Evolutionary conservation across 257 asterid genomes (phyloP).

Genomic region (Avicennia marina): DNA sequence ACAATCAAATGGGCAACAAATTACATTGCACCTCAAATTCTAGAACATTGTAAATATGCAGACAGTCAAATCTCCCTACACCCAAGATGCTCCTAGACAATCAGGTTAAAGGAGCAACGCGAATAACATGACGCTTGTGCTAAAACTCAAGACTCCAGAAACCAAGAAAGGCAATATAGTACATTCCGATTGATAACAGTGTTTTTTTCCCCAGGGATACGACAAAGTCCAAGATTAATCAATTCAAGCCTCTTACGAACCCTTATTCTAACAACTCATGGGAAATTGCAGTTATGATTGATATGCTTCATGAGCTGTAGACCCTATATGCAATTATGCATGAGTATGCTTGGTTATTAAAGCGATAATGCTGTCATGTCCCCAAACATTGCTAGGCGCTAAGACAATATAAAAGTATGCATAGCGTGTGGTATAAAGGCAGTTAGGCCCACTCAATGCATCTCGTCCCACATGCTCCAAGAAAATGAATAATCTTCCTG

Average conservation of each 20-base stretch:
- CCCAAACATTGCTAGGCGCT: no score
- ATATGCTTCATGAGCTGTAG: not conserved
- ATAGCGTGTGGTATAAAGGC: not conserved
- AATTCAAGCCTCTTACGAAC: not conserved
- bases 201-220: no score
- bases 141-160: not conserved
- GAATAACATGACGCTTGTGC: no score
- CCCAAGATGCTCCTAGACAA: conserved; percentile 9
- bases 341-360: not conserved
- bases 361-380: not conserved
- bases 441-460: not conserved
- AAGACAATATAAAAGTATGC: not conserved
- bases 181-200: no score
- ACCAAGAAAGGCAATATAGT: no score
- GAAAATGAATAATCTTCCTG: not conserved
- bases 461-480: not conserved
- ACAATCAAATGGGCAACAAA: conserved; percentile 12
- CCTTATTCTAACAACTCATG: not conserved
- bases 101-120: no score
- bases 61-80: not conserved
- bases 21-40: not conserved
- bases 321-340: not conserved
- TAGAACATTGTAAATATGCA: not conserved
- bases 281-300: not conserved
- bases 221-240: no score